Evolutionary conservation across 2,329 filamentous ascomycete genomes (phyloP).

Genomic region (Nothophaeocryptopus gaeumannii): DNA sequence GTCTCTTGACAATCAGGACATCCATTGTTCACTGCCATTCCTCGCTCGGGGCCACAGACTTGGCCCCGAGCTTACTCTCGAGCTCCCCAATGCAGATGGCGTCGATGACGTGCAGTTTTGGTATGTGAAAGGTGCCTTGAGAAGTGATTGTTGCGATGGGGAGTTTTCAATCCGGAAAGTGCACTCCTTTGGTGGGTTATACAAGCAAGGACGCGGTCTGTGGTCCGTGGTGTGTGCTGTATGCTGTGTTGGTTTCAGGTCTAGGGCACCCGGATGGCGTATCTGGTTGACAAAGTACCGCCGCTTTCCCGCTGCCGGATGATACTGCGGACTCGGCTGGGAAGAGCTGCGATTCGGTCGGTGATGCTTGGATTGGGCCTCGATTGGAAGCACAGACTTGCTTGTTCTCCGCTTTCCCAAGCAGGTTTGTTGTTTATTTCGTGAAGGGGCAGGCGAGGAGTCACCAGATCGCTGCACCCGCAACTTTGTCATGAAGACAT

Average conservation of each 20-base stretch:
- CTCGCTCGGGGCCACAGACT: conserved; percentile 24
- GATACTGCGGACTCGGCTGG: too few relatives aligned
- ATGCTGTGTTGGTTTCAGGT: conserved; percentile 18
- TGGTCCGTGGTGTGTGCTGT: conserved; percentile 7
- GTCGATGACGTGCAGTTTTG: too few relatives aligned
- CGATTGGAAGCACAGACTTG: too few relatives aligned
- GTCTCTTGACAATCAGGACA: conserved; percentile 20
- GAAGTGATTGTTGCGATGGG: too few relatives aligned
- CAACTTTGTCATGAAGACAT: neutral
- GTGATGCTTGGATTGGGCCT: too few relatives aligned
- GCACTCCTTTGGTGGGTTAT: too few relatives aligned
- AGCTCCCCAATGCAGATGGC: neutral
- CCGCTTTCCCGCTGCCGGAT: too few relatives aligned
- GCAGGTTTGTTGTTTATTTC: too few relatives aligned
- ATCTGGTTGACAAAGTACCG: conserved; percentile 18
- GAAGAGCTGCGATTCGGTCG: too few relatives aligned
- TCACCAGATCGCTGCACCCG: neutral
- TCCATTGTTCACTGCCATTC: conserved; percentile 25
- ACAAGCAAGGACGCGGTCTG: conserved; percentile 5
- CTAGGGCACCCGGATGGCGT: conserved; percentile 12
- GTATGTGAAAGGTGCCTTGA: too few relatives aligned
- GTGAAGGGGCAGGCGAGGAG: neutral
- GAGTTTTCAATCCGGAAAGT: too few relatives aligned
- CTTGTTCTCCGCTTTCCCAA: too few relatives aligned
- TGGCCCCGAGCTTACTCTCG: conserved; percentile 22